Conservation (phyloP, 164 flowering plant species). For the Berberis vulgaris region DNA sequence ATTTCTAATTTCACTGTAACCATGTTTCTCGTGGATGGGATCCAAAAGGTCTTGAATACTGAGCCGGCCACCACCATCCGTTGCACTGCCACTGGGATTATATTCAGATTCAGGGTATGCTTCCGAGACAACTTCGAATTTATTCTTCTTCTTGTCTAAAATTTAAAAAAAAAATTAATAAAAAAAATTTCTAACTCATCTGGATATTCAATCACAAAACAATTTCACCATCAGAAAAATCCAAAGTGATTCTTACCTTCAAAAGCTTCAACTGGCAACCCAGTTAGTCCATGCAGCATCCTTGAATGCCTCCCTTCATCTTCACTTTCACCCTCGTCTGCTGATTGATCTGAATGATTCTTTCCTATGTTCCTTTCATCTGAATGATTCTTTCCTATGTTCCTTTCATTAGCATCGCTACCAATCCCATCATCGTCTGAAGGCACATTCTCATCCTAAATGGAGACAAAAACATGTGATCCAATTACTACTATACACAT, state of each 20-base stretch:
- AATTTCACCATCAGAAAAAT: not conserved
- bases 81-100: slow-evolving; percentile 55
- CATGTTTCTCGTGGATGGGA: slow-evolving; percentile 53
- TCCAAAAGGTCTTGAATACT: slow-evolving; percentile 65
- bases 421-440: slow-evolving; percentile 51
- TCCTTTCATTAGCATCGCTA: slow-evolving; percentile 4
- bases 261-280: slow-evolving; percentile 63
- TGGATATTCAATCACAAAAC: not conserved
- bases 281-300: slow-evolving; percentile 72
- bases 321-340: slow-evolving; percentile 32
- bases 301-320: slow-evolving; percentile 51
- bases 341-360: slow-evolving; percentile 12
- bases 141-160: slow-evolving; percentile 48
- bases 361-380: not conserved
- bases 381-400: slow-evolving; percentile 3
- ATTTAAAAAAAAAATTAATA: not conserved
- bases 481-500: not conserved
- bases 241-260: slow-evolving; percentile 35
- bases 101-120: slow-evolving; percentile 67
- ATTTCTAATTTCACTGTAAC: slow-evolving; percentile 55
- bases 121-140: slow-evolving; percentile 38
- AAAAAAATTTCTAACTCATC: not conserved
- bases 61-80: slow-evolving; percentile 47
- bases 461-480: not conserved
- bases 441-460: slow-evolving; percentile 64